A percentile compares a stretch with the other conserved stretches of the same genome.
phyloP scores from a whole-genome alignment of 2,329 filamentous ascomycete species.

The Pezicula carpinea region DNA sequence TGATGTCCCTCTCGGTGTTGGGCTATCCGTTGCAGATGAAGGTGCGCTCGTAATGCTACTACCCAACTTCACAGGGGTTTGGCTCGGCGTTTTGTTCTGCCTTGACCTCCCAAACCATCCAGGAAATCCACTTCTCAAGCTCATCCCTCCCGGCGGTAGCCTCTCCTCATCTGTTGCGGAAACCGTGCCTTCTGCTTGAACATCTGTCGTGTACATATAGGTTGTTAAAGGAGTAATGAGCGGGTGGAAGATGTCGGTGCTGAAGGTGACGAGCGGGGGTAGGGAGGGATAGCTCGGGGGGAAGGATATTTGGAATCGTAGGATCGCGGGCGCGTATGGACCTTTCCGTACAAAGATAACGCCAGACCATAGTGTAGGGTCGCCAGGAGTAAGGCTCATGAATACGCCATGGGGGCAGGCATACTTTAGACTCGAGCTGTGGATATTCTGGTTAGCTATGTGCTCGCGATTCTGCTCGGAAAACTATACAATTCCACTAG shows the following conservation, averaged over 20 bases:
- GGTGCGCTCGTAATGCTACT: conserved; percentile 9
- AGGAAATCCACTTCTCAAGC: conserved; percentile 84
- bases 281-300: conserved; percentile 72
- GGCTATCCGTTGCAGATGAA: background rate
- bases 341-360: conserved; percentile 88
- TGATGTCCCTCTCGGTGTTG: conserved; percentile 10
- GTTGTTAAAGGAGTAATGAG: conserved; percentile 90
- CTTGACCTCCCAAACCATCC: conserved; percentile 68
- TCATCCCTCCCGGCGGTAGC: conserved; percentile 85
- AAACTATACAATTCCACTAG: conserved; percentile 27
- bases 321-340: conserved; percentile 84
- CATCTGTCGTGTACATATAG: conserved; percentile 83
- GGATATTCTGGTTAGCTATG: conserved; percentile 8
- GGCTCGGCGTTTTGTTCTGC: conserved; percentile 22
- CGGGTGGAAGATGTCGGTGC: conserved; percentile 92
- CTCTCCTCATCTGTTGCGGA: conserved; percentile 80
- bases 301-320: conserved; percentile 88
- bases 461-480: background rate
- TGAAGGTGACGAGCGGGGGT: conserved; percentile 82
- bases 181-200: conserved; percentile 69
- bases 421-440: conserved; percentile 73
- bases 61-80: conserved; percentile 19
- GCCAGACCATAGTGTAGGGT: conserved; percentile 82
- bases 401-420: conserved; percentile 84
- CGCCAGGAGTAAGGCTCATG: conserved; percentile 75